Base-by-base conservation (phyloP, 2,329 filamentous ascomycete species). In the Botrytis cinerea region DNA sequence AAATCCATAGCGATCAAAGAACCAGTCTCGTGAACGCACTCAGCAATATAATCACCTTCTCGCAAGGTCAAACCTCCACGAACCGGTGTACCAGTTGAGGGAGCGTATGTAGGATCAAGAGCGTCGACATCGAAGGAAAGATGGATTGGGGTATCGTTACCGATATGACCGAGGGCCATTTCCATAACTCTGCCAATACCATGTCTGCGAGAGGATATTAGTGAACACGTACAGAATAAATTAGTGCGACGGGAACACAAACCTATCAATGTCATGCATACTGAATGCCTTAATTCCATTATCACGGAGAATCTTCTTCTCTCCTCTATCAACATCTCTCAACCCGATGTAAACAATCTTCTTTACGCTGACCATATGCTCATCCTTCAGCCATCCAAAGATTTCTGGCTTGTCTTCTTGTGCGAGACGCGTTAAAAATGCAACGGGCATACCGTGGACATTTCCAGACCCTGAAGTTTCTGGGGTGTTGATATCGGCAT, bases 261-360 rank as follows among this genome's bases (percentile, higher is more conserved):
- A 94, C 92, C 89, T 88, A 83, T 99, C 96, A 82, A 99, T 92
- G 81, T 99, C 96, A 82, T 97, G 96, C 96, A 99, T 99, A 84
- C 92, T 95, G 81, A 98, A 99, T 6, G 95, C 95, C 86, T 93
- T 95, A 86, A 99, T 96, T 60, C 92, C 91, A 80, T 98, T 86
- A 77, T 98, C 93, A 73, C 91, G 88, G 76, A 99, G 85, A 75
- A 98, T 93, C 84, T 90, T 89, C 91, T 98, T 98, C 90, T 99
- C 96, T 60, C 90, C 93, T n/a, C 88, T 84, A 82, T 99, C 96
- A 45, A 98, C 94, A 81, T 98, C 96, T 60, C 96, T 88, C 80
- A 99, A 86, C 46, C 95, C 96, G 81, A 99, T 99, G 84, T 99
- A 99, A 48, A 99, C 96, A 74, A 99, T 86, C 86, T 98, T 98